Evolutionary conservation across 768 basidiomycete species (phyloP).

Genomic region (Panaeolus papilionaceus): DNA sequence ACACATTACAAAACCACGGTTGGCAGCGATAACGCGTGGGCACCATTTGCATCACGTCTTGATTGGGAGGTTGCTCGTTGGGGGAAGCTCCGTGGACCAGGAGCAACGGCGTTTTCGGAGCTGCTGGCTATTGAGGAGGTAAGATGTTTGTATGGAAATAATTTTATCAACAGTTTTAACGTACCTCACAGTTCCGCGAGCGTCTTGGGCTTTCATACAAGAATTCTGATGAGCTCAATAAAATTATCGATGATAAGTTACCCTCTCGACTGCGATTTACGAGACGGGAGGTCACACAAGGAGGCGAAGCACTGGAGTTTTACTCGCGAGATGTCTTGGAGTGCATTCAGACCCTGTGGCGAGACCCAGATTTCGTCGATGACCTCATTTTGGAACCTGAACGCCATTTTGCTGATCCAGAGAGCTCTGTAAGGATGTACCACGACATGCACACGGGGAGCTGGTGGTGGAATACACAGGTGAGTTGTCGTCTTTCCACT

Average conservation of each 20-base stretch:
- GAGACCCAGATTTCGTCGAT: slow-evolving; percentile 37
- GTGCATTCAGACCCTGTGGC: slow-evolving; percentile 41
- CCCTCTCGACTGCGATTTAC: slow-evolving; percentile 34
- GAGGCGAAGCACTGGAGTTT: slow-evolving; percentile 35
- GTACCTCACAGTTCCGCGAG: slow-evolving; percentile 29
- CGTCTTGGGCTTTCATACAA: slow-evolving; percentile 34
- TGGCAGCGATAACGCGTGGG: slow-evolving; percentile 23
- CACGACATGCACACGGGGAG: slow-evolving; percentile 53
- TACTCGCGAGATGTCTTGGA: slow-evolving; percentile 42
- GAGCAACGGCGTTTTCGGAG: slow-evolving; percentile 45
- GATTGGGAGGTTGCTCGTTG: slow-evolving; percentile 49
- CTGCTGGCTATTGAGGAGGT: slow-evolving; percentile 46
- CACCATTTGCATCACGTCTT: slow-evolving; percentile 39
- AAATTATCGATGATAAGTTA: slow-evolving; percentile 33
- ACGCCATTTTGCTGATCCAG: slow-evolving; percentile 39
- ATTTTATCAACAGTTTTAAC: too few relatives aligned
- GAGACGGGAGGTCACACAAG: slow-evolving; percentile 33
- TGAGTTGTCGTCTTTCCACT: slow-evolving; percentile 27
- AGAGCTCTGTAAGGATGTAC: slow-evolving; percentile 34
- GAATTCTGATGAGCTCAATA: slow-evolving; percentile 33
- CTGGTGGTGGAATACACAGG: slow-evolving; percentile 62
- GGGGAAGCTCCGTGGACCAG: slow-evolving; percentile 42
- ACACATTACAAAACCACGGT: not conserved
- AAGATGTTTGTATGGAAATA: slow-evolving; percentile 23
- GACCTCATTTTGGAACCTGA: slow-evolving; percentile 42